These are phyloP conservation scores for Globisporangium uncinulatum DNA, from an alignment of 352 stramenopile genomes.

Conservation along the genomic window DNA sequence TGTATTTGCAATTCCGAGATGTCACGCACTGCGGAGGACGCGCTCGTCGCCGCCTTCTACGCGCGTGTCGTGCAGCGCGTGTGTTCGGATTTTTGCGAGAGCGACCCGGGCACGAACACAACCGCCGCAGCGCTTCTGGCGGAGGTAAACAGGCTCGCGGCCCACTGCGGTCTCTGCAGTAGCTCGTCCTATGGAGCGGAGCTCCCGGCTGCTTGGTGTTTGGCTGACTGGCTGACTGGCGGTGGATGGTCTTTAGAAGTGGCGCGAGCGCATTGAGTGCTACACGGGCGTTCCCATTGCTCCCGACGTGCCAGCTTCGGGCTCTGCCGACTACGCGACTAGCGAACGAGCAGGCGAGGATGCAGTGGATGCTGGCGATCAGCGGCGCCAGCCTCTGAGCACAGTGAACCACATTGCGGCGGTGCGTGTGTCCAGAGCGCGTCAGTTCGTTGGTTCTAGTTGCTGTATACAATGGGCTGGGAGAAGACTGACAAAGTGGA, in stretches of 20 bases:
- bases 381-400: neutral
- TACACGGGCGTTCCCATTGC: slow-evolving; percentile 1
- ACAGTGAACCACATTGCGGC: neutral
- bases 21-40: slow-evolving; percentile 10
- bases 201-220: neutral
- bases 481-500: no score
- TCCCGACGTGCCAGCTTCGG: neutral
- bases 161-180: neutral
- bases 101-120: slow-evolving; percentile 14
- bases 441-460: neutral
- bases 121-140: slow-evolving; percentile 15
- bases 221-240: neutral
- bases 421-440: neutral
- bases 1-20: neutral
- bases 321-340: neutral
- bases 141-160: neutral
- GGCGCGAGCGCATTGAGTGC: slow-evolving; percentile 5
- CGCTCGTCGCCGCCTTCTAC: slow-evolving; percentile 43
- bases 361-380: neutral
- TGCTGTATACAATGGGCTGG: neutral
- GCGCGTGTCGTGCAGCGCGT: slow-evolving; percentile 52
- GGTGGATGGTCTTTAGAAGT: neutral
- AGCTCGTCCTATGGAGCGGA: no score
- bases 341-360: neutral
- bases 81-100: slow-evolving; percentile 32